Percentiles rank a stretch among this genome's conserved stretches.
Evolutionary conservation across 352 stramenopile species (phyloP).

Genomic region (Pythium rishiriense): DNA sequence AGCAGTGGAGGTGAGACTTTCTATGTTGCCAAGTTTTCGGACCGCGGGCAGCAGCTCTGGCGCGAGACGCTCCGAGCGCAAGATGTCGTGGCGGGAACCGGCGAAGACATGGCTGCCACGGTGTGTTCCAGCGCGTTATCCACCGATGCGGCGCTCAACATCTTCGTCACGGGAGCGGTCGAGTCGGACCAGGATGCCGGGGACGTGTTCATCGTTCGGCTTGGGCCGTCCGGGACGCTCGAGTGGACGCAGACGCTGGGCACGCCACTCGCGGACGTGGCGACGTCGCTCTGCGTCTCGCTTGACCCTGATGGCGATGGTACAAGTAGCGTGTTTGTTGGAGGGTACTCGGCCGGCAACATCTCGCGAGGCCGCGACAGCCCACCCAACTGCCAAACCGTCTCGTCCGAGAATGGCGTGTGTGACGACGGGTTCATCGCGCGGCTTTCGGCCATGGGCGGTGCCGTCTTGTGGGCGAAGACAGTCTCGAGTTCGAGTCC

Average conservation of each 20-base stretch:
- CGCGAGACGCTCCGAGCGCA: background rate
- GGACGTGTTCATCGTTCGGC: conserved; percentile 15
- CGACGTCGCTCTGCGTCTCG: conserved; percentile 5
- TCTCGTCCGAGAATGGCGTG: background rate
- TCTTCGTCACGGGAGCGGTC: conserved; percentile 15
- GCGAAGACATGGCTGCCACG: background rate
- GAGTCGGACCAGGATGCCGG: background rate
- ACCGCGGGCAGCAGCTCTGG: conserved; percentile 15
- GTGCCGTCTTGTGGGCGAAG: conserved; percentile 7
- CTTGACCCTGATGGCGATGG: background rate
- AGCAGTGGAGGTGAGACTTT: background rate
- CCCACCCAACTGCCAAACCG: background rate
- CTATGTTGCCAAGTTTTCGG: conserved; percentile 19
- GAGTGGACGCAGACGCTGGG: conserved; percentile 15
- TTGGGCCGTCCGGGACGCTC: conserved; percentile 4
- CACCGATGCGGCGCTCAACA: conserved; percentile 6
- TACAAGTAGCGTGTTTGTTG: conserved; percentile 6
- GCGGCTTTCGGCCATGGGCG: conserved; percentile 1
- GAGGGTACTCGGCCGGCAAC: conserved; percentile 11
- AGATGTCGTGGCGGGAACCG: background rate
- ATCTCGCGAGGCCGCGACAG: conserved; percentile 6
- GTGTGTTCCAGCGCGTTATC: conserved; percentile 5
- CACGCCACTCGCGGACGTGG: conserved; percentile 10
- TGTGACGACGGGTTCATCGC: conserved; percentile 21
- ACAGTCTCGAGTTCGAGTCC: background rate